Conservation (phyloP, 2,329 filamentous ascomycete genomes). For the Malbranchea cinnamomea region DNA sequence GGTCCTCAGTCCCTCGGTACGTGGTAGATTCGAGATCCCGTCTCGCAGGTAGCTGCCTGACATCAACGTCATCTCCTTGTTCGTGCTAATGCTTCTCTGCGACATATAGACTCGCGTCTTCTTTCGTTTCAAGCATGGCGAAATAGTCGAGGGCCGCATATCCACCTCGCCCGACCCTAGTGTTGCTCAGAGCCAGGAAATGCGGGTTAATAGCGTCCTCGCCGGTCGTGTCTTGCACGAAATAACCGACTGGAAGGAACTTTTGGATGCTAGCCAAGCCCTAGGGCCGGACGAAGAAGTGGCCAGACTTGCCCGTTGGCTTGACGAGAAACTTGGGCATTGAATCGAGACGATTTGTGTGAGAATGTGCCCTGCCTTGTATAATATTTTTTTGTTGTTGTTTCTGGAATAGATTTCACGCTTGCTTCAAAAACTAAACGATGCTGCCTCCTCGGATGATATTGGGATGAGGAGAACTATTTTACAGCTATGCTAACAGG, state of each 20-base stretch:
- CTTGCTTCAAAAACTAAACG: too few species aligned
- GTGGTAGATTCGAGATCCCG: slow-evolving; percentile 11
- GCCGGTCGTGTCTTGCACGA: slow-evolving; percentile 35
- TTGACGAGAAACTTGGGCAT: slow-evolving; percentile 13
- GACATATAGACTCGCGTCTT: slow-evolving; percentile 25
- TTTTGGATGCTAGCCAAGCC: slow-evolving; percentile 7
- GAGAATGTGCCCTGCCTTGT: too few species aligned
- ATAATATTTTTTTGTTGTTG: too few species aligned
- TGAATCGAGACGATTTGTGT: slow-evolving; percentile 1
- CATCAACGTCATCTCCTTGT: neutral
- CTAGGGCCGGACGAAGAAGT: slow-evolving; percentile 3
- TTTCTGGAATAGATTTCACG: too few species aligned
- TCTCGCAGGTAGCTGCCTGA: too few species aligned
- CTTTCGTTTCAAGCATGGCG: slow-evolving; percentile 26
- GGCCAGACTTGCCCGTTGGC: slow-evolving; percentile 11
- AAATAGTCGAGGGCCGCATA: slow-evolving; percentile 25
- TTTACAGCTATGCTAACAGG: too few species aligned
- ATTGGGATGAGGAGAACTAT: too few species aligned
- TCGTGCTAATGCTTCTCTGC: slow-evolving; percentile 5
- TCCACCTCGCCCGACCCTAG: slow-evolving; percentile 22
- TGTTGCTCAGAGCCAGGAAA: slow-evolving; percentile 20
- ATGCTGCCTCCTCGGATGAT: too few species aligned
- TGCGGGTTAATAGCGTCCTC: slow-evolving; percentile 17
- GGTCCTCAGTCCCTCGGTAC: slow-evolving; percentile 34
- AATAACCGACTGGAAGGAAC: slow-evolving; percentile 25